A percentile compares a stretch with the other conserved stretches of the same genome.
These are phyloP conservation scores for Xerocomellus amylosporus DNA, from an alignment of 768 basidiomycete genomes.

Conservation along the genomic window DNA sequence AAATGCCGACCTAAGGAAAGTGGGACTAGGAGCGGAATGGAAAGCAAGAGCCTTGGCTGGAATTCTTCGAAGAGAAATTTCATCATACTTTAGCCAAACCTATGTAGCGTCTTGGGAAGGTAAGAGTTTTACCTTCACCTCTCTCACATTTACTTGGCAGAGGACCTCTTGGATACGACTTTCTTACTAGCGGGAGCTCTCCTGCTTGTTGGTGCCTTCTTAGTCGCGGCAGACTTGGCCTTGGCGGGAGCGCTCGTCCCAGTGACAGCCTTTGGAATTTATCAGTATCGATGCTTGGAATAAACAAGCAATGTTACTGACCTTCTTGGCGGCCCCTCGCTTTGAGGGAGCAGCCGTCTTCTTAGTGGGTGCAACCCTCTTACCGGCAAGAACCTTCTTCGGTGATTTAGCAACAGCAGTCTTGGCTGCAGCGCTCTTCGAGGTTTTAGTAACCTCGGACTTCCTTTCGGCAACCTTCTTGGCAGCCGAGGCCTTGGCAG, in stretches of 20 bases:
- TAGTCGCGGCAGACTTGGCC: conserved; percentile 30
- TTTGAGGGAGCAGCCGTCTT: conserved; percentile 42
- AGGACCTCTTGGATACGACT: conserved; percentile 17
- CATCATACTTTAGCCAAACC: neutral
- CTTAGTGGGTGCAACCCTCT: conserved; percentile 36
- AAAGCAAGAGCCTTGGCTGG: neutral
- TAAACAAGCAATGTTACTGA: conserved; percentile 18
- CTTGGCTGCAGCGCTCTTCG: conserved; percentile 20
- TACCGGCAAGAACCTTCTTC: conserved; percentile 34
- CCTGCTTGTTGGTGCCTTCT: conserved; percentile 33
- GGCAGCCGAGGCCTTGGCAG: conserved; percentile 36
- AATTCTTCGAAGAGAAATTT: neutral
- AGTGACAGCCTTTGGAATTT: conserved; percentile 44
- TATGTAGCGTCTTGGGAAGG: neutral
- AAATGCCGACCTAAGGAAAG: conserved; percentile 7
- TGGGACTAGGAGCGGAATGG: conserved; percentile 6
- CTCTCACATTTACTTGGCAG: conserved; percentile 14
- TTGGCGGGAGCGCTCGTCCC: conserved; percentile 43
- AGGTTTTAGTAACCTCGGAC: conserved; percentile 35
- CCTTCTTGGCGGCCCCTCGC: conserved; percentile 65
- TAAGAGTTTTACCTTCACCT: conserved; percentile 3
- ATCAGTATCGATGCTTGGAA: neutral
- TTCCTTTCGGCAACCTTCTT: conserved; percentile 41
- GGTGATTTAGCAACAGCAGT: conserved; percentile 22
- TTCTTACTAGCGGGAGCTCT: conserved; percentile 27